Base-by-base conservation (phyloP, 139 green algal genomes). In the Chloropicon primus region DNA sequence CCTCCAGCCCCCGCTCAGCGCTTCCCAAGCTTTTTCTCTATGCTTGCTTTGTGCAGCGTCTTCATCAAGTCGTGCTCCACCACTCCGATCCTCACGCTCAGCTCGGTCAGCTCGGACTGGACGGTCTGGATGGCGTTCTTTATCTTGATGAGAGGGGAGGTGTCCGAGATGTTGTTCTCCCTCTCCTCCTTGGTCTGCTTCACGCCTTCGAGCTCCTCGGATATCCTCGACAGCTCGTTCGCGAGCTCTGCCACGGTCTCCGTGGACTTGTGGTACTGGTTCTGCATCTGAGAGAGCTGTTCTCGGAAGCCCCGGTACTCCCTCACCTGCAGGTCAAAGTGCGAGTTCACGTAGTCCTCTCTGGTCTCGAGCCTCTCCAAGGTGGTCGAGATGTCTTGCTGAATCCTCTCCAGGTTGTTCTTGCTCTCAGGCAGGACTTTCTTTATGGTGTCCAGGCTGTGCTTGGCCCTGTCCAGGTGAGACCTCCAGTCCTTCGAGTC, bases 161-260 rank as follows among this genome's bases (percentile, higher is more conserved):
- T 86, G 79, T 96, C 89, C 2, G 83, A 81, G 28, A 96, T 91
- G 86, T 87, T 92, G 82, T 80, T 87, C 54, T 90, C 90, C 22
- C 85, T 81, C 81, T 91, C 86, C n/a, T 93, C 87, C 79, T 93
- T 85, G 77, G 88, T 73, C 24, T 71, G 77, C 80, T 89, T 87
- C 25, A 84, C 77, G n/a, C 91, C 85, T 24, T 87, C 84, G 73
- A 94, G 82, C 54, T 90, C 85, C 82, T 91, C 79, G 1, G 41
- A 84, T 28, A 86, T 84, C 1, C 84, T 25, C 41, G 80, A 78
- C 1, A 84, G 71, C 85, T 93, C 87, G 23, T 84, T 86, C 78
- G 91, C 91, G 54, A 88, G 85, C 75, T 89, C 83, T 1, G 79
- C 79, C 26, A 93, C 85, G n/a, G 74, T 76, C 78, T 92, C 89